These are phyloP conservation scores for Rhazya stricta DNA, from an alignment of 257 asterid species.

Conservation along the genomic window DNA sequence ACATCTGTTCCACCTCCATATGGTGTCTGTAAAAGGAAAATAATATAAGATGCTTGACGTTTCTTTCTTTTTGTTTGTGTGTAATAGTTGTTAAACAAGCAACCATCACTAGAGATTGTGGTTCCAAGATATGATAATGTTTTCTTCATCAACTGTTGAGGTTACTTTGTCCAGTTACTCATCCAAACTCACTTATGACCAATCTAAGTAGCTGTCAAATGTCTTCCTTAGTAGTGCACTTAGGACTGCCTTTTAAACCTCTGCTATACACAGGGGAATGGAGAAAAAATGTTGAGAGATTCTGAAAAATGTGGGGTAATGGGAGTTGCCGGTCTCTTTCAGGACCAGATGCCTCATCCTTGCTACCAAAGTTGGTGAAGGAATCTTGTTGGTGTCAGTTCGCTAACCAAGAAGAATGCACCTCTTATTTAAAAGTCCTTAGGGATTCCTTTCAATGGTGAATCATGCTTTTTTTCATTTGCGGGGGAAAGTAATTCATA, in stretches of 20 bases:
- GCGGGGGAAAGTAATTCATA: background rate
- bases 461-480: background rate
- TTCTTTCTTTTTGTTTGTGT: background rate
- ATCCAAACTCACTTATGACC: background rate
- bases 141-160: background rate
- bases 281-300: background rate
- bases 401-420: background rate
- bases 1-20: background rate
- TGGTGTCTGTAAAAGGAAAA: background rate
- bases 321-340: background rate
- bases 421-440: background rate
- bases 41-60: background rate
- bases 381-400: constrained; percentile 2
- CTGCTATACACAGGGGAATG: background rate
- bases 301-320: background rate
- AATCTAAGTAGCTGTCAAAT: background rate
- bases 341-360: constrained; percentile 2
- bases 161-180: background rate
- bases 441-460: background rate
- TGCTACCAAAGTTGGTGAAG: background rate
- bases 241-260: background rate
- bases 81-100: background rate
- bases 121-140: background rate
- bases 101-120: background rate
- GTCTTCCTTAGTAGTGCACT: background rate